These are phyloP conservation scores for Tulasnella sp. DNA, from an alignment of 768 basidiomycete species.

Conservation along the genomic window DNA sequence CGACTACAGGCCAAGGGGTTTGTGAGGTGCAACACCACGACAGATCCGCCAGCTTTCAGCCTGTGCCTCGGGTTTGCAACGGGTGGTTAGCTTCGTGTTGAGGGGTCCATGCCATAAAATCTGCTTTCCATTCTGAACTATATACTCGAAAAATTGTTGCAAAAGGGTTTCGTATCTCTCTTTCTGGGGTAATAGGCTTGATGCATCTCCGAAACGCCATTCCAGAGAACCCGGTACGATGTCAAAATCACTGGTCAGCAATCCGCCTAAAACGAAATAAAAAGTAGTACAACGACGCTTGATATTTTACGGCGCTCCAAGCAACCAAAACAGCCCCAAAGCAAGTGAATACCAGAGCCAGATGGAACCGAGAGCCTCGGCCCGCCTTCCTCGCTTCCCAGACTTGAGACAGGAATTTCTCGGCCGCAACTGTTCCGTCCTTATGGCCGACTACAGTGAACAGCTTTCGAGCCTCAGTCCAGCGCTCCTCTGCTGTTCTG, in stretches of 20 bases:
- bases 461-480: neutral
- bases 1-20: too few relatives aligned
- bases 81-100: too few relatives aligned
- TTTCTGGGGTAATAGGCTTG: too few relatives aligned
- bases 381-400: neutral
- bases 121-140: too few relatives aligned
- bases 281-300: neutral
- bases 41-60: too few relatives aligned
- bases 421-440: neutral
- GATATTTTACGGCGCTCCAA: neutral
- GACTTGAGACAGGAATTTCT: neutral
- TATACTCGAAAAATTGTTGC: too few relatives aligned
- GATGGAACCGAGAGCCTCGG: neutral
- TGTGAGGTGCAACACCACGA: too few relatives aligned
- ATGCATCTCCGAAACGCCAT: too few relatives aligned
- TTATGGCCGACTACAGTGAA: neutral
- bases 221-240: neutral
- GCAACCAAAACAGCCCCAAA: neutral
- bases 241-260: neutral
- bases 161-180: too few relatives aligned
- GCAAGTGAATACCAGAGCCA: neutral
- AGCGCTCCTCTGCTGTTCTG: neutral
- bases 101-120: too few relatives aligned
- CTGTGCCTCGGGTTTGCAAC: too few relatives aligned
- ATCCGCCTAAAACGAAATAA: neutral